Evolutionary conservation across 768 basidiomycete genomes (phyloP), one percentile per base, ranked within the genome.

Genomic region (Glaciozyma antarctica): DNA sequence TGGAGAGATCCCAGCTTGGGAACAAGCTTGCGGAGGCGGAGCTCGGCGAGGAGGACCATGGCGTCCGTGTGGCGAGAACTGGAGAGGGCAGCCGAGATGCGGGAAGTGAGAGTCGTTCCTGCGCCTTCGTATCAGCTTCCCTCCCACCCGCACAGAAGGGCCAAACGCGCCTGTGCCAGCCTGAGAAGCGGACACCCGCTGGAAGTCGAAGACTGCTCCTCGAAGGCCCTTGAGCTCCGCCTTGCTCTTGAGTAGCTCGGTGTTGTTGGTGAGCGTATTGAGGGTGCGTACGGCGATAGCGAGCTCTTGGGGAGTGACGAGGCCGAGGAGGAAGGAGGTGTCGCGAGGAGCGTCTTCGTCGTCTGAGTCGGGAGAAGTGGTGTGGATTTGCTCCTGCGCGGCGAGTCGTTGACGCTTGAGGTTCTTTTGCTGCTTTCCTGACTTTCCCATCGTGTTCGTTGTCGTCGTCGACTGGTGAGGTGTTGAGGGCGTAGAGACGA

Each of bases 1-100:
- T 83, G 82, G 9, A 84, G 74, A 3, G 81, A 79, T 5, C 82
- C 82, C 17, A 84, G 79, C 65, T 82, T 82, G 8, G 81, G 81
- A 9, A 79, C 73, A 10, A 81, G 77, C 16, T 75, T 73, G 9
- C 81, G 78, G 28, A 81, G 78, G 54, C 78, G 79, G 77, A 82
- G 80, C 71, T 82, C 82, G 47, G 81, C 78, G n/a, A 84, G 77
- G n/a, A 81, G 75, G 30, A 83, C 79, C 34, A 82, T 79, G 8
- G 82, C 81, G 65, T 81, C 80, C 59, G 78, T 67, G 65, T 80
- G 78, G 43, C 81, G 75, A 64, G 80, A 78, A 70, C 80, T 76
- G 56, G 79, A 69, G 56, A 82, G 75, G 0, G 81, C 78, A 15
- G 79, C 62, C 19, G 69, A 70, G 52, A 70, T 70, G 28, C 69